Conservation (phyloP, 805 yeast genomes). For the Pichia gijzeniarum region DNA sequence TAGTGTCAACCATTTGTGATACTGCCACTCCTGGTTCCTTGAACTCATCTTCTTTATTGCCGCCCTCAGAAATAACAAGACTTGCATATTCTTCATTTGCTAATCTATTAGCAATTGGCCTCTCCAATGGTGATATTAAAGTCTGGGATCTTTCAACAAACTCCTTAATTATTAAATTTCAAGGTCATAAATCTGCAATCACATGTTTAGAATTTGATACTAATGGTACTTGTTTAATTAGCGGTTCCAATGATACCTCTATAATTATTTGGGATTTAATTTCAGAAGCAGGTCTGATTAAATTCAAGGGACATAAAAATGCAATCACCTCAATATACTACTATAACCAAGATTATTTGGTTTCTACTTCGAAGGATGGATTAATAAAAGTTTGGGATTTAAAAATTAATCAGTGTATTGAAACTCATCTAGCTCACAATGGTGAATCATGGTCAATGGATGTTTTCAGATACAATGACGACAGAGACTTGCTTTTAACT, state of each 20-base stretch:
- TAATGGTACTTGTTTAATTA: conserved; percentile 76
- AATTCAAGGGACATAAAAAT: conserved; percentile 84
- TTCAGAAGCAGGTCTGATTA: conserved; percentile 81
- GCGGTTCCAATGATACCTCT: conserved; percentile 82
- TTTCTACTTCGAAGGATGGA: conserved; percentile 85
- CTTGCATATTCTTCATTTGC: conserved; percentile 55
- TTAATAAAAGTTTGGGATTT: conserved; percentile 90
- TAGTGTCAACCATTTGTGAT: conserved; percentile 49
- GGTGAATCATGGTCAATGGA: conserved; percentile 89
- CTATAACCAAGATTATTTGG: conserved; percentile 52
- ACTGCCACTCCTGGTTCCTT: conserved; percentile 68
- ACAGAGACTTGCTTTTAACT: conserved; percentile 47
- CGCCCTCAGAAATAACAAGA: conserved; percentile 60
- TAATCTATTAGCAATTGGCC: conserved; percentile 80
- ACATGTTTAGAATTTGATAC: conserved; percentile 62
- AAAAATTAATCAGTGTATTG: conserved; percentile 81
- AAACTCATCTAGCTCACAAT: conserved; percentile 88
- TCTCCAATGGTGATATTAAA: conserved; percentile 81
- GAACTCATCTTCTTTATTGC: conserved; percentile 52
- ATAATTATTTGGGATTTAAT: conserved; percentile 94
- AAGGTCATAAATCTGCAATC: conserved; percentile 87
- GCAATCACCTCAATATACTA: conserved; percentile 73
- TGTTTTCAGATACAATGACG: conserved; percentile 34
- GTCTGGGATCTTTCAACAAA: conserved; percentile 87
- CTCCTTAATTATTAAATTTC: conserved; percentile 70